Conservation (phyloP, 106 monocot species). For the Narthecium ossifragum region DNA sequence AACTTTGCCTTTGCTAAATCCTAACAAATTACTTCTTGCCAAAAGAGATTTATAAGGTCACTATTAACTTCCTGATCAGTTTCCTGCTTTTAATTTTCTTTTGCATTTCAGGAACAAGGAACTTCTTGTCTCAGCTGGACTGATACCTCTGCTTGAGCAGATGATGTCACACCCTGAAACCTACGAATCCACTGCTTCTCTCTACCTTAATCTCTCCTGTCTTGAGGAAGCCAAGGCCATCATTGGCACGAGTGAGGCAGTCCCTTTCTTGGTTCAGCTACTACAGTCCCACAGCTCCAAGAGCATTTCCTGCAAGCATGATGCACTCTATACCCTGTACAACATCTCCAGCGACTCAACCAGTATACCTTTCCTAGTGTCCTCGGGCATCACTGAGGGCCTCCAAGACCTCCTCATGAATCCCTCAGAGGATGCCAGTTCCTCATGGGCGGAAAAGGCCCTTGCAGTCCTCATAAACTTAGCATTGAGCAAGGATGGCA, state of each 20-base stretch:
- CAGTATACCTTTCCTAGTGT: conserved; percentile 44
- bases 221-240: conserved; percentile 56
- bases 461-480: conserved; percentile 56
- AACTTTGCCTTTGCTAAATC: no score
- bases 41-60: no score
- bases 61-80: no score
- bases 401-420: conserved; percentile 36
- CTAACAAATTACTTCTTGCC: no score
- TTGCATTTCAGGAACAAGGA: conserved; percentile 65
- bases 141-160: conserved; percentile 60
- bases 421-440: background rate
- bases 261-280: conserved; percentile 39
- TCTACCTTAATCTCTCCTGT: conserved; percentile 84
- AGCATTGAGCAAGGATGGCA: conserved; percentile 22
- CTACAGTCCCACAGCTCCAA: conserved; percentile 18
- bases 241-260: conserved; percentile 51
- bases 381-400: conserved; percentile 23
- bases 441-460: conserved; percentile 54
- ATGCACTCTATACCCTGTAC: conserved; percentile 67
- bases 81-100: background rate
- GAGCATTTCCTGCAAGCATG: conserved; percentile 46
- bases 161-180: conserved; percentile 49
- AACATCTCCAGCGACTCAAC: conserved; percentile 63
- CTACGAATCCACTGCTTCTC: conserved; percentile 55
- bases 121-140: conserved; percentile 44